Base-by-base conservation (phyloP, 2,329 filamentous ascomycete species). In the Pleoardoris graminearum region DNA sequence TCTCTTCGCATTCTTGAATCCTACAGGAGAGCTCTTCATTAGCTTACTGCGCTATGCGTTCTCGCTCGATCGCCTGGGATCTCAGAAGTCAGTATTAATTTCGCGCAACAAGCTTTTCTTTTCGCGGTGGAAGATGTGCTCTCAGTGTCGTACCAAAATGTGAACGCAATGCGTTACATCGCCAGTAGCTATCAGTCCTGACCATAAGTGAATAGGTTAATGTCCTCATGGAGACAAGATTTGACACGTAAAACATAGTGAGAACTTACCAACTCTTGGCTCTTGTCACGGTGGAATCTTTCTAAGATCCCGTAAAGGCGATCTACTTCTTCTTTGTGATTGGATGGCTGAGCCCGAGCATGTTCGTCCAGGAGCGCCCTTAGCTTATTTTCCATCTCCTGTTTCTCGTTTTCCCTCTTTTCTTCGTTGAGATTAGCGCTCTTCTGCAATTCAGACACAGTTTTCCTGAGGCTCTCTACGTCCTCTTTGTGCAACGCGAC, bases 381-480 rank as follows among this genome's bases (percentile, higher is more conserved):
- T 1, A 33, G 2, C 14, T 22, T 41, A 3, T 22, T 25, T 14
- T 48, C 46, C 2, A 48, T 14, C n/a, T 3, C 19, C 16, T 19
- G 17, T 39, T 48, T 42, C 29, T 50, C 47, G 4, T 50, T 17
- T 21, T 50, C 21, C 47, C 47, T 43, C 11, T 29, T 33, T 17
- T 43, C 32, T 21, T 14, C 47, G 3, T 42, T 29, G 6, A 17
- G 37, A 16, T n/a, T 19, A 3, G 16, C 38, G 14, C 12, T 36
- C 37, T 50, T 29, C 43, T 43, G 37, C 6, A 50, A 14, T 6
- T 43, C 38, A 8, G 8, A 19, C 21, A 50, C 27, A 2, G 12
- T 35, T 3, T 43, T 50, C 10, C 11, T 25, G 2, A 43, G n/a
- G 10, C 43, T 19, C 19, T 50, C 37, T 17, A 43, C 27, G 21